Percentiles rank a stretch among this genome's conserved stretches.
Evolutionary conservation across 768 basidiomycete genomes (phyloP).

Genomic region (Asterophora parasitica): DNA sequence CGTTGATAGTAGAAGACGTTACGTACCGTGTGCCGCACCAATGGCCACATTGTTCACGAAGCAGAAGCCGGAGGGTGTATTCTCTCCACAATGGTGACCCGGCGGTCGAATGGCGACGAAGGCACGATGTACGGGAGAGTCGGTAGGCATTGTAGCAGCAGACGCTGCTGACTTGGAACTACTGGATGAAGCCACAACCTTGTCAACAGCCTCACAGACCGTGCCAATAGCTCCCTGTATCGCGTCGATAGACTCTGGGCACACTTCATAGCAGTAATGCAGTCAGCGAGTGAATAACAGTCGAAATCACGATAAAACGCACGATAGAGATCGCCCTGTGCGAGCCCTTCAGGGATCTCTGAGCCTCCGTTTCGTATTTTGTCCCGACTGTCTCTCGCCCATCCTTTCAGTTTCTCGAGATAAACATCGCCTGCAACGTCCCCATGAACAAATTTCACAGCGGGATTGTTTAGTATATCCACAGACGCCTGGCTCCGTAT

Average conservation of each 20-base stretch:
- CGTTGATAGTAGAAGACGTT: neutral
- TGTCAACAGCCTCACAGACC: constrained; percentile 85
- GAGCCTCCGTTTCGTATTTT: constrained; percentile 58
- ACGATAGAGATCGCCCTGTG: constrained; percentile 85
- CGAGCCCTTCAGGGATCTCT: constrained; percentile 69
- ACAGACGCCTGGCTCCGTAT: constrained; percentile 49
- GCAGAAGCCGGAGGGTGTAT: constrained; percentile 89
- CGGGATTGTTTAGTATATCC: constrained; percentile 53
- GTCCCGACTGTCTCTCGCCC: constrained; percentile 54
- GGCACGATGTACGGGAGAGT: constrained; percentile 23
- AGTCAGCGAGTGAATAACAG: constrained; percentile 1
- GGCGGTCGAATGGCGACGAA: neutral
- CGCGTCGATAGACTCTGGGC: constrained; percentile 67
- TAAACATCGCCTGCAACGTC: constrained; percentile 65
- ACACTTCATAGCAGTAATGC: constrained; percentile 44
- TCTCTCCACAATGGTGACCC: constrained; percentile 60
- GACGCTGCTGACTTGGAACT: neutral
- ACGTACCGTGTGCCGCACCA: constrained; percentile 82
- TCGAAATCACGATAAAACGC: constrained; percentile 23
- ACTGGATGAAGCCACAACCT: constrained; percentile 34
- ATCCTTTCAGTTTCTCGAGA: constrained; percentile 55
- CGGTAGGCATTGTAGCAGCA: constrained; percentile 2
- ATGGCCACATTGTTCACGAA: constrained; percentile 93
- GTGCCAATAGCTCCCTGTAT: constrained; percentile 81
- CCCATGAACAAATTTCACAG: constrained; percentile 72